Base-by-base conservation (phyloP, 371 early-diverging fungal genomes). In the Mortierella sp. region DNA sequence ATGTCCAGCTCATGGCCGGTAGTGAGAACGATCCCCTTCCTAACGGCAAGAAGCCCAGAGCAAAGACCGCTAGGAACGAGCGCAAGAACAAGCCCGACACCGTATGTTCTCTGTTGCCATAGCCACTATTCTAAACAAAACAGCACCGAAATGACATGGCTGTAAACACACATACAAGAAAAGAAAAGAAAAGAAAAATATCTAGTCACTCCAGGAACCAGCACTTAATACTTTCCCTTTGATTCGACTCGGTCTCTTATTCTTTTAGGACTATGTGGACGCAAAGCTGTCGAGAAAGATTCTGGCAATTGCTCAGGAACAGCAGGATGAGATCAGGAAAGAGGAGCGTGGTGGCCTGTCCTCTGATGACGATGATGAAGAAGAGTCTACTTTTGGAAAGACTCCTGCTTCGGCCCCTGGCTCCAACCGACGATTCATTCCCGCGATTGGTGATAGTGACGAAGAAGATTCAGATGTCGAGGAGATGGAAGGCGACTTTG, bases 261-360 rank as follows among this genome's bases (percentile, higher is more conserved):
- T n/a, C n/a, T 18, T 25, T 28, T 68, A 91, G 88, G 90, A 89
- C 68, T 92, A 92, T 68, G 87, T 98, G 37, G 98, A 97, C 72
- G 86, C 94, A 56, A 97, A 95, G 79, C 87, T 95, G 37, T 96
- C 98, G 7, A 87, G 88, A 72, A 94, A 93, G 77, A 95, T 98
- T 84, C 80, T 98, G 67, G 82, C 91, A 74, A 89, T 96, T 61
- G 97, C 95, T 28, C 85, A 90, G 81, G 91, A 93, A 75, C 98
- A 98, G 85, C 98, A 97, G 85, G 92, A 93, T 44, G 97, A 98
- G 83, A 80, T 96, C 15, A 90, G 88, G 64, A 82, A 59, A 53
- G 85, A 84, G 60, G 75, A 74, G 48, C 70, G 75, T 21, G 75
- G 74, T 26, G 72, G 70, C 2, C 57, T 75, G 15, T 81, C 80